These are phyloP conservation scores for Filobasidium uniguttulatum DNA, from an alignment of 1,284 basidiomycete species.

Conservation along the genomic window DNA sequence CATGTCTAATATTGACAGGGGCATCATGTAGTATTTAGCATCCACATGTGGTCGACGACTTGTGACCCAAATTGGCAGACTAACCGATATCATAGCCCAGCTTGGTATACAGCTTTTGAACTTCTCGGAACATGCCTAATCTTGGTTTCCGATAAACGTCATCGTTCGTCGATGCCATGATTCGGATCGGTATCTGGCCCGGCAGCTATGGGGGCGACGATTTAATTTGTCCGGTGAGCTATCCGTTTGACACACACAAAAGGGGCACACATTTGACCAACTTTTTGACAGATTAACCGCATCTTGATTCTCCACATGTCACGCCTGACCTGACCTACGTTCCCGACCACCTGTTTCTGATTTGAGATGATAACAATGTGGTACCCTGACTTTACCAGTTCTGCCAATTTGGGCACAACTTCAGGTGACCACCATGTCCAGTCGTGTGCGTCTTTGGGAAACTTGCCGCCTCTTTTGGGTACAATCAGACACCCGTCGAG, in stretches of 20 bases:
- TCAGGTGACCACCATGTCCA: conserved; percentile 65
- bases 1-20: conserved; percentile 43
- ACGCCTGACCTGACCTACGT: conserved; percentile 31
- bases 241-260: no score
- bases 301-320: conserved; percentile 64
- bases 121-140: conserved; percentile 68
- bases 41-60: not conserved
- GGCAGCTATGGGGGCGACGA: conserved; percentile 44
- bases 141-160: conserved; percentile 79
- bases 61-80: conserved; percentile 15
- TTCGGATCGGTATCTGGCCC: conserved; percentile 53
- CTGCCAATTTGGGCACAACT: conserved; percentile 53
- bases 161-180: conserved; percentile 62
- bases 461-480: conserved; percentile 43
- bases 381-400: conserved; percentile 50
- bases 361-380: conserved; percentile 68
- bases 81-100: conserved; percentile 54
- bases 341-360: conserved; percentile 43
- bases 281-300: conserved; percentile 50
- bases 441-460: conserved; percentile 39
- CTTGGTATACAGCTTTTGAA: conserved; percentile 49
- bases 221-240: not conserved
- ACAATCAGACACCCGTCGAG: conserved; percentile 77
- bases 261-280: conserved; percentile 32
- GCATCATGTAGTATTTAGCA: not conserved